Evolutionary conservation across 2,329 filamentous ascomycete species (phyloP).

Genomic region (Colletotrichum acutatum): DNA sequence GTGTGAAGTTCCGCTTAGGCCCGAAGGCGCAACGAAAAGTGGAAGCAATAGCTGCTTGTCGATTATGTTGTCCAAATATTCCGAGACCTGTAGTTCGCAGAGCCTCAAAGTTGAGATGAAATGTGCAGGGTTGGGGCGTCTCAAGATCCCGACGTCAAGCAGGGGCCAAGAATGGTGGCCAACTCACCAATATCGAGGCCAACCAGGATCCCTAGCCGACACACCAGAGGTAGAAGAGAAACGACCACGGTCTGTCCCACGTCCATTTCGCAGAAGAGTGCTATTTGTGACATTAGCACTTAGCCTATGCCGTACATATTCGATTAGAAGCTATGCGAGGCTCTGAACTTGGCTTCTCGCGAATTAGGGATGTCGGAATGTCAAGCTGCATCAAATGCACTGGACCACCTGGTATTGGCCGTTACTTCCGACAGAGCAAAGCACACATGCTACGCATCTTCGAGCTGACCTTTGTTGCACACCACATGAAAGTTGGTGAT

Average conservation of each 20-base stretch:
- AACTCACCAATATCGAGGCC: not conserved
- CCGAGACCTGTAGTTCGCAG: not conserved
- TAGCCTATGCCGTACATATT: not conserved
- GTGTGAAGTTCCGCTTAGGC: not conserved
- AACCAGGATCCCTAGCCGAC: not conserved
- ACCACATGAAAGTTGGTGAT: not conserved
- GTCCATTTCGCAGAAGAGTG: not conserved
- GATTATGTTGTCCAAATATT: not conserved
- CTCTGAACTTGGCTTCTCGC: not conserved
- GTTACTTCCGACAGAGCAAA: not conserved
- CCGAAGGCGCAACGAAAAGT: not conserved
- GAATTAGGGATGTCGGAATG: not conserved
- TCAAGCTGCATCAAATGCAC: not conserved
- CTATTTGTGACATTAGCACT: not conserved
- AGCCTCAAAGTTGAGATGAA: not conserved
- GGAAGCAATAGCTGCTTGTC: not conserved
- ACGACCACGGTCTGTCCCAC: not conserved
- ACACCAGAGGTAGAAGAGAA: too few relatives aligned
- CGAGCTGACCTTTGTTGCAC: not conserved
- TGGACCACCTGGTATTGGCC: not conserved
- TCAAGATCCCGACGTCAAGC: not conserved
- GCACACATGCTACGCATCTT: not conserved
- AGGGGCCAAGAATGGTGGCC: not conserved
- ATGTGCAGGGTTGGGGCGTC: not conserved
- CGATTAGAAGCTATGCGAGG: not conserved